Conservation (phyloP, 129 eudicot species). For the Arctium minus region DNA sequence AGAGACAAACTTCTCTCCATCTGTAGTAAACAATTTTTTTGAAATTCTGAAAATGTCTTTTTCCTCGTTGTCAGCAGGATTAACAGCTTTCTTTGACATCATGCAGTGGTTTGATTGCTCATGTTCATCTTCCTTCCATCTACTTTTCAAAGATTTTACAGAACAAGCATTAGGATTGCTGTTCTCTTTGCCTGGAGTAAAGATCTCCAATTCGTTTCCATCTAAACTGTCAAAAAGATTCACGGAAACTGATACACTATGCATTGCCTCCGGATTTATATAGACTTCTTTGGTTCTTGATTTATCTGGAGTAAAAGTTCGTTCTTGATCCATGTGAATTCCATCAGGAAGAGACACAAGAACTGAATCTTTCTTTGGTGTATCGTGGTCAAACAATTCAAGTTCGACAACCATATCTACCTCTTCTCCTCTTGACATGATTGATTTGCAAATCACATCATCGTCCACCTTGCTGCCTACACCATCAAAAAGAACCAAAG, state of each 20-base stretch:
- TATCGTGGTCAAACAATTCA: slow-evolving; percentile 14
- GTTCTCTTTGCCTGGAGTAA: slow-evolving; percentile 78
- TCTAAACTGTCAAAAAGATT: slow-evolving; percentile 21
- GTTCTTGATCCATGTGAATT: slow-evolving; percentile 25
- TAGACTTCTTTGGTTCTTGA: slow-evolving; percentile 4
- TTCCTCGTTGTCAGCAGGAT: slow-evolving; percentile 5
- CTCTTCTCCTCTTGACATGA: neutral
- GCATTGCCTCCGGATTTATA: neutral
- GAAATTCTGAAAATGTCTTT: neutral
- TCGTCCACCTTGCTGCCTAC: neutral
- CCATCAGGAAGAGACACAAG: slow-evolving; percentile 23
- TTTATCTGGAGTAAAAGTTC: slow-evolving; percentile 51
- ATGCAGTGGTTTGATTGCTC: slow-evolving; percentile 11
- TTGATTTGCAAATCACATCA: neutral
- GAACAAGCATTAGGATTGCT: slow-evolving; percentile 37
- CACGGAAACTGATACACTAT: slow-evolving; percentile 23
- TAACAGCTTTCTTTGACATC: slow-evolving; percentile 34
- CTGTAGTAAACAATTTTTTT: slow-evolving; percentile 12
- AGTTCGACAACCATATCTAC: slow-evolving; percentile 4
- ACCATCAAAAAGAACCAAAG: slow-evolving; percentile 1
- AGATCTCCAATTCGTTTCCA: slow-evolving; percentile 36
- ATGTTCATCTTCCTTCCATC: slow-evolving; percentile 30
- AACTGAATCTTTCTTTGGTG: slow-evolving; percentile 16
- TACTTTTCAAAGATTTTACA: slow-evolving; percentile 35
- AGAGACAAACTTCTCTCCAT: neutral